Conservation (phyloP, 164 flowering plant genomes). For the Berberis thunbergii region DNA sequence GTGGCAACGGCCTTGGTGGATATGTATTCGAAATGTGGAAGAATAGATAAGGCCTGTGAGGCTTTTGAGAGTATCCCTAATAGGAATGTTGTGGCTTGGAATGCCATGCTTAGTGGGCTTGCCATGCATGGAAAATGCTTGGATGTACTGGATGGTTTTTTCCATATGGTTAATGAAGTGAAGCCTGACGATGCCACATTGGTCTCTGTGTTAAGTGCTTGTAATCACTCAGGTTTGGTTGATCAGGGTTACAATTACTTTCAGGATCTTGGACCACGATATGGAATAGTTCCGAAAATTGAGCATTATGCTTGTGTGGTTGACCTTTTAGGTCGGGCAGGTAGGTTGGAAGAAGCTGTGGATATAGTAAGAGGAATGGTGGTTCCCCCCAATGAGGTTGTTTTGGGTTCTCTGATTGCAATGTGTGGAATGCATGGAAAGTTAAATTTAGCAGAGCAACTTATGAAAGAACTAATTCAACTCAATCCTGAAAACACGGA, state of each 20-base stretch:
- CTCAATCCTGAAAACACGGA: slow-evolving; percentile 47
- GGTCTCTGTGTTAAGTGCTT: slow-evolving; percentile 45
- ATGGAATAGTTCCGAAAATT: slow-evolving; percentile 37
- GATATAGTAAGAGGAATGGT: slow-evolving; percentile 44
- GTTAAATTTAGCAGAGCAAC: slow-evolving; percentile 34
- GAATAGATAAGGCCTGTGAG: slow-evolving; percentile 24
- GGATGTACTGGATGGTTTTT: slow-evolving; percentile 28
- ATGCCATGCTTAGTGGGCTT: slow-evolving; percentile 53
- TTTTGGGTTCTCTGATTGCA: slow-evolving; percentile 58
- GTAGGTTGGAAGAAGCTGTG: slow-evolving; percentile 54
- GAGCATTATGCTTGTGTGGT: slow-evolving; percentile 77
- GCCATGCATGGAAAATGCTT: slow-evolving; percentile 60
- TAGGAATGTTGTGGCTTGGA: slow-evolving; percentile 64
- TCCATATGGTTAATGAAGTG: slow-evolving; percentile 32
- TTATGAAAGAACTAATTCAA: slow-evolving; percentile 28
- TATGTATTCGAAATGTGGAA: slow-evolving; percentile 74
- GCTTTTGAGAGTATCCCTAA: slow-evolving; percentile 29
- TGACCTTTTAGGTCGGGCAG: slow-evolving; percentile 64
- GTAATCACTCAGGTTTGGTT: slow-evolving; percentile 66
- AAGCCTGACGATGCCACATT: slow-evolving; percentile 54
- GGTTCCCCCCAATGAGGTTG: slow-evolving; percentile 50
- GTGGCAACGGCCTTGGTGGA: slow-evolving; percentile 56
- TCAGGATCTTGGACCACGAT: slow-evolving; percentile 18
- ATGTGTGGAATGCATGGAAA: slow-evolving; percentile 51
- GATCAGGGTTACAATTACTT: slow-evolving; percentile 40